phyloP scores from a whole-genome alignment of 2,329 filamentous ascomycete genomes.

The Xylaria sp. region DNA sequence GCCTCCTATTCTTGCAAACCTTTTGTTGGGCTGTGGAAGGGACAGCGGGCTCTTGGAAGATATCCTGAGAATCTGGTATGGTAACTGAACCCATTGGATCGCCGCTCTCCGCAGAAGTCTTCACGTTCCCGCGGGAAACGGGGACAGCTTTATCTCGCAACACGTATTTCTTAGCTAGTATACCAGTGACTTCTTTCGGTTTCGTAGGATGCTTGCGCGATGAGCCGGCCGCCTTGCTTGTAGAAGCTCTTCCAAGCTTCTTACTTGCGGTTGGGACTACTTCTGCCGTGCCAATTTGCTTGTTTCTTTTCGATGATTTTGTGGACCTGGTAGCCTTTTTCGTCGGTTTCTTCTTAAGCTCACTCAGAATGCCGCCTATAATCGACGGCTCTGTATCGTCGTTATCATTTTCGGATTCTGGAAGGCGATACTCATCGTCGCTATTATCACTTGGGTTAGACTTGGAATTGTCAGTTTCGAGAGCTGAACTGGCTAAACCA shows the following conservation, averaged over 20 bases:
- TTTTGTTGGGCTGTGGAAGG: neutral
- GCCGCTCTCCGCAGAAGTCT: neutral
- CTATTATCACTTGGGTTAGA: neutral
- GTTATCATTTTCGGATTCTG: conserved; percentile 23
- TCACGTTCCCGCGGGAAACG: neutral
- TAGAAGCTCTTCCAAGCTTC: neutral
- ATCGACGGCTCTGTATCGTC: conserved; percentile 17
- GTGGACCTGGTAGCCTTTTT: conserved; percentile 12
- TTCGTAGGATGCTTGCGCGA: neutral
- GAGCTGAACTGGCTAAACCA: neutral
- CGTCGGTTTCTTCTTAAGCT: conserved; percentile 2
- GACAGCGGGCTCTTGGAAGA: conserved; percentile 1
- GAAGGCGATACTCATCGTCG: conserved; percentile 30
- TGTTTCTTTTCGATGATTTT: conserved; percentile 18
- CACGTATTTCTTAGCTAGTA: neutral
- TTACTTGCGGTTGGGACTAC: neutral
- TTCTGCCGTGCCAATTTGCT: conserved; percentile 19
- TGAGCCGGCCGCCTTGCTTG: neutral
- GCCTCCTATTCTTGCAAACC: conserved; percentile 16
- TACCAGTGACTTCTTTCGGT: neutral
- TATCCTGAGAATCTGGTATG: conserved; percentile 21
- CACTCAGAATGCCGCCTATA: conserved; percentile 4
- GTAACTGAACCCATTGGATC: neutral
- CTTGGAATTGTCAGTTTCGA: neutral
- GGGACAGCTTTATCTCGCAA: neutral